These are phyloP conservation scores for Saccharomycopsis fermentans DNA, from an alignment of 805 yeast genomes.

Conservation along the genomic window DNA sequence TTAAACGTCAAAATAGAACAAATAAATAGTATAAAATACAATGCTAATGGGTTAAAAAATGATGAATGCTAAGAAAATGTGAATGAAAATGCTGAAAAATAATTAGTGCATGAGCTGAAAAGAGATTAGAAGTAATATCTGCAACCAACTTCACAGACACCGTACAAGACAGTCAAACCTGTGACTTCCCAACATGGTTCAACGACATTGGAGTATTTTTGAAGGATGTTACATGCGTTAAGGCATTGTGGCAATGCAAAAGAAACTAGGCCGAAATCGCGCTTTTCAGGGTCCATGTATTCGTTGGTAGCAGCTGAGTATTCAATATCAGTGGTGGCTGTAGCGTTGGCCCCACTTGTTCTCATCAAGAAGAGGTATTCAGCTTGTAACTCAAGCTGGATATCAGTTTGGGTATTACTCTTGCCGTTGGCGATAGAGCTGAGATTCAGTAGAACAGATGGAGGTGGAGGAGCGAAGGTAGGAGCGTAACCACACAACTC, in stretches of 20 bases:
- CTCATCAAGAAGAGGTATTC: conserved; percentile 7
- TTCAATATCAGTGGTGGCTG: neutral
- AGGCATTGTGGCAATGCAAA: conserved; percentile 5
- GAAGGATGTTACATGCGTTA: conserved; percentile 3
- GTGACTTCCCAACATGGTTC: conserved; percentile 13
- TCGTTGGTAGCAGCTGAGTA: neutral
- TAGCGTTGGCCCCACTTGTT: neutral
- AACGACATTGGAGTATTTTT: conserved; percentile 4
- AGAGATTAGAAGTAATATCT: conserved; percentile 1
- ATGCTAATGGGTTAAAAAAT: neutral
- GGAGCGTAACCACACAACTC: conserved; percentile 11
- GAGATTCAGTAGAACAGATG: neutral
- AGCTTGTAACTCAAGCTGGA: conserved; percentile 8
- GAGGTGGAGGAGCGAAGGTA: conserved; percentile 1
- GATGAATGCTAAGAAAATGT: neutral
- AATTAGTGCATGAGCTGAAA: neutral
- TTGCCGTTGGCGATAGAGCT: neutral
- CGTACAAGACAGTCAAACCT: conserved; percentile 11
- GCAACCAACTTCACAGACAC: conserved; percentile 13
- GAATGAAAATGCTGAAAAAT: neutral
- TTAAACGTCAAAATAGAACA: neutral
- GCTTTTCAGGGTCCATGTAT: neutral
- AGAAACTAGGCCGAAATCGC: neutral
- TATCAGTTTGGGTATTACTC: neutral
- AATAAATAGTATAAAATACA: too few species aligned